phyloP scores from a whole-genome alignment of 345 rosid species.

The Arabis alpina region DNA sequence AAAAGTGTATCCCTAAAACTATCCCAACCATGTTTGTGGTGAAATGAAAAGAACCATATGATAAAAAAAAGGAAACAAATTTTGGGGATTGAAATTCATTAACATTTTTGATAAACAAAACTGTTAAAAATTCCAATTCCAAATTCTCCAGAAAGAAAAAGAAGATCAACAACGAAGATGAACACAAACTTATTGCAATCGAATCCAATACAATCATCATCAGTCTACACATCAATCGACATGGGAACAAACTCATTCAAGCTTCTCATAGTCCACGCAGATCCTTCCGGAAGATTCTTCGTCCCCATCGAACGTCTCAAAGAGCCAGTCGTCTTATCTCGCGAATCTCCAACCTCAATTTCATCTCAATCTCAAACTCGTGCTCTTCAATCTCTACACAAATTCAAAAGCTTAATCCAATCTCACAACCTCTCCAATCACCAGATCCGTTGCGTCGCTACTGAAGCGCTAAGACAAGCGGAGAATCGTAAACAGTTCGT shows the following conservation, averaged over 20 bases:
- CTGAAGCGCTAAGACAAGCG: constrained; percentile 65
- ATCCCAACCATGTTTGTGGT: too few species aligned
- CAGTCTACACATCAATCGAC: constrained; percentile 67
- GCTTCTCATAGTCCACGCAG: constrained; percentile 60
- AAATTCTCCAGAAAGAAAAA: not conserved
- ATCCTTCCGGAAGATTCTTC: constrained; percentile 55
- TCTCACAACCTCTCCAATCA: constrained; percentile 39
- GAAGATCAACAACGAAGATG: constrained; percentile 37
- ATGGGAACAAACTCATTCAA: constrained; percentile 79
- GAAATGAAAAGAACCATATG: too few species aligned
- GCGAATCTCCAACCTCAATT: constrained; percentile 52
- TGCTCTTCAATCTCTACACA: constrained; percentile 51
- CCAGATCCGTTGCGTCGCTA: constrained; percentile 63
- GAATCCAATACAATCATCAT: constrained; percentile 15
- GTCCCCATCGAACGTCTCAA: constrained; percentile 51
- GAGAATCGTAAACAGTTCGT: constrained; percentile 48
- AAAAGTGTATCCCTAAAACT: too few species aligned
- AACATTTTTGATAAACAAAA: too few species aligned
- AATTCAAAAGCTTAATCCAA: constrained; percentile 48
- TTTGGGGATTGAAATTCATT: too few species aligned
- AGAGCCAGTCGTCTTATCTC: constrained; percentile 56
- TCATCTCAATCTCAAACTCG: constrained; percentile 49
- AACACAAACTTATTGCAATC: constrained; percentile 29
- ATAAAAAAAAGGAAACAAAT: too few species aligned
- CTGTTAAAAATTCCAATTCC: not conserved